Evolutionary conservation across 177 flowering plant genomes (phyloP), one percentile per base, ranked within the genome.

Genomic region (Vitis hybrid): DNA sequence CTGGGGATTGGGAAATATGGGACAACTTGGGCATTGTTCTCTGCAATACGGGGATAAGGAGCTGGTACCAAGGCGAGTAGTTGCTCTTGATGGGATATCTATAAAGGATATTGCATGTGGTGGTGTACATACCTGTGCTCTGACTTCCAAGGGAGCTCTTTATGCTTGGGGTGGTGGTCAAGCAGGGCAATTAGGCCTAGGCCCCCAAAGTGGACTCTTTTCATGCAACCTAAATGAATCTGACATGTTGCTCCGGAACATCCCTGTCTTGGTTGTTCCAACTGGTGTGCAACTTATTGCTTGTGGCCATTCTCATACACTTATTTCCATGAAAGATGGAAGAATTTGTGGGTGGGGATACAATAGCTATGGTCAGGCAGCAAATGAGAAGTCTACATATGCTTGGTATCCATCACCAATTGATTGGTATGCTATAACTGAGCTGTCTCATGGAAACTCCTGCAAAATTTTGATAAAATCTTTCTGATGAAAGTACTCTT

Each of bases 341-440:
- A 82, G 91, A 71, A 93, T 93, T 64, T 85, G 79, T 68, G 99
- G 99, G 62, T 93, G 99, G 98, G 99, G 99, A 66, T 93, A 91
- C 77, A 93, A 95, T 76, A 80, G 83, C 69, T 93, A 95, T 79
- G 98, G 99, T 64, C 98, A 93, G 82, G 99, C 99, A 66, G 93
- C 98, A 60, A 95, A 91, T 77, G 87, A 86, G 76, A 88, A 82
- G 75, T 84, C 93, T 74, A 84, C 87, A 2, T 90, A 93, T 82
- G 99, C 99, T 60, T 95, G 99, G 99, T 87, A 79, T 79, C 99
- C 99, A 51, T 93, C 98, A 9, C 97, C 99, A 35, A 85, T 95
- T 79, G 99, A 95, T 75, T 95, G 98, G 98, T 95, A 85, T n/a
- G 84, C 40, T 52, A 32, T 57, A 15, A 17, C 52, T 58, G 19